Conservation (phyloP, 2,329 filamentous ascomycete species). For the Scorias spongiosa region DNA sequence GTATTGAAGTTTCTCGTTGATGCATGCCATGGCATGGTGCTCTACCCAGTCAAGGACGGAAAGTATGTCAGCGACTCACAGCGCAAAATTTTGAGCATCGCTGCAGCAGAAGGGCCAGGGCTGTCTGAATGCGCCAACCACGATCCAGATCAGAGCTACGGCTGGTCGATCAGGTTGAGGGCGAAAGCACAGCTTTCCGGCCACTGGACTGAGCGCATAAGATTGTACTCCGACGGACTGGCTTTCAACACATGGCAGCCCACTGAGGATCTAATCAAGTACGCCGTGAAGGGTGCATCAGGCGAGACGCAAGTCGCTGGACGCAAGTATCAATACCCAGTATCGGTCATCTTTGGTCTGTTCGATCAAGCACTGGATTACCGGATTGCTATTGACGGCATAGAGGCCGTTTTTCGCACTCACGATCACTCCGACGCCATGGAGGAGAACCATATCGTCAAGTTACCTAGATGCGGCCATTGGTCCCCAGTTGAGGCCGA, state of each 20-base stretch:
- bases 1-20: neutral
- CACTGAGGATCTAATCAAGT: slow-evolving; percentile 28
- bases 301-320: slow-evolving; percentile 19
- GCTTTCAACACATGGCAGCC: slow-evolving; percentile 34
- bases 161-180: slow-evolving; percentile 25
- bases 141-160: slow-evolving; percentile 22
- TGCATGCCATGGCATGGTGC: neutral
- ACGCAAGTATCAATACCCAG: slow-evolving; percentile 33
- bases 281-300: slow-evolving; percentile 25
- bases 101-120: slow-evolving; percentile 37
- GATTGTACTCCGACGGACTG: slow-evolving; percentile 39
- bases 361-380: slow-evolving; percentile 36
- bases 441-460: slow-evolving; percentile 31
- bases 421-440: slow-evolving; percentile 3
- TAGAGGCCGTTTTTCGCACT: slow-evolving; percentile 32
- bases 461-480: slow-evolving; percentile 36
- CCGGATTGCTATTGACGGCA: slow-evolving; percentile 35
- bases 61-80: neutral
- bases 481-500: slow-evolving; percentile 35
- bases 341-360: slow-evolving; percentile 40
- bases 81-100: slow-evolving; percentile 17
- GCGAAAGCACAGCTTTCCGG: slow-evolving; percentile 19
- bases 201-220: slow-evolving; percentile 36
- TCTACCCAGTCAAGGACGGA: neutral
- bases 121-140: slow-evolving; percentile 26